Base-by-base conservation (phyloP, 306 rosid genomes). In the Dryas drummondii region DNA sequence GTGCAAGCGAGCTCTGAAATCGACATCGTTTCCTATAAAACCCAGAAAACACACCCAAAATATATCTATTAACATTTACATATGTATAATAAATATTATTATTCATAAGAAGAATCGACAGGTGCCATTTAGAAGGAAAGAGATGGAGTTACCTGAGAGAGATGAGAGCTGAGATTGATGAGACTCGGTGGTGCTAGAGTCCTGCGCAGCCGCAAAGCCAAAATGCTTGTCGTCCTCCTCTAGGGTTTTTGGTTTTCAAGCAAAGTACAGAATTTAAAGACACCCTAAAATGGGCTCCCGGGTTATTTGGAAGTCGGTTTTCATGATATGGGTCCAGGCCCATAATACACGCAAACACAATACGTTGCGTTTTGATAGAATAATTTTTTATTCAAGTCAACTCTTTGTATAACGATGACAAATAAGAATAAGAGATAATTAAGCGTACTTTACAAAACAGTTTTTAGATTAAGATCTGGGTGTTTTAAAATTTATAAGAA, bases 1-100 rank as follows among this genome's bases (percentile, higher is more conserved):
- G 64, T 15, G 84, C 93, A 90, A 50, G 96, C 98, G 58, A 75
- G 41, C 73, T 91, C 97, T 26, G 81, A 87, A 41, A 32, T 0
- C 76, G 91, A 85, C 96, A 90, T 87, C 49, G 78, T 59, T 4
- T 63, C 54, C 68, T 71, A 62, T 76, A 78, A 15, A 22, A 56
- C 14, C 27, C 50, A 53, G 14, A 49, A 52, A 42, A 46, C 1
- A 58, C 14, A n/a, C 14, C 68, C 7, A 37, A 7, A 72, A 46
- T 16, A 73, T 3, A 1, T 22, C 3, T 8, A 1, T 1, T 13
- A 5, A 5, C 3, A 7, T 45, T 27, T 14, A 13, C 6, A 71
- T 32, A 32, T 32, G 41, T 16, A 42, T 6, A 4, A 3, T 19
- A 7, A 47, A 22, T 9, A 11, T 51, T 54, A 11, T 0, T 9